These are phyloP conservation scores for Gelatoporia subvermispora DNA, from an alignment of 768 basidiomycete species.

Conservation along the genomic window DNA sequence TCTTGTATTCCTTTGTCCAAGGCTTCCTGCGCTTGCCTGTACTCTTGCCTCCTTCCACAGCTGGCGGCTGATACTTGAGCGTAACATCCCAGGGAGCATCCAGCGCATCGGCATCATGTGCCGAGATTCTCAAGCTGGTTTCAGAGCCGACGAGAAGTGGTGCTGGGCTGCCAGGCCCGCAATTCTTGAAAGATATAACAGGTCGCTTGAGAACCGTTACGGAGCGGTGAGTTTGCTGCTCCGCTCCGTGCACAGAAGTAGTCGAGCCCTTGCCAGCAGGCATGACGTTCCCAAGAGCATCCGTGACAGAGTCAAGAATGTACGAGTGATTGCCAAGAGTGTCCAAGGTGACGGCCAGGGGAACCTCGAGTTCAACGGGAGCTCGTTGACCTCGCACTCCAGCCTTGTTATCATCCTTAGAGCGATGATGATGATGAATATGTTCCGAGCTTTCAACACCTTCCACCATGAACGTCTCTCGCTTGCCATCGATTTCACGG, in stretches of 20 bases:
- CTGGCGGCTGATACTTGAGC: conserved; percentile 55
- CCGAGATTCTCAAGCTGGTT: conserved; percentile 47
- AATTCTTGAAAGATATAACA: conserved; percentile 65
- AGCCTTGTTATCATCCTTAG: conserved; percentile 15
- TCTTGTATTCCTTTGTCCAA: conserved; percentile 61
- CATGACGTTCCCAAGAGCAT: conserved; percentile 76
- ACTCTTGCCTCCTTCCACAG: conserved; percentile 29
- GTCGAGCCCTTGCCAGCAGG: conserved; percentile 9
- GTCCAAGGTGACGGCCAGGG: conserved; percentile 60
- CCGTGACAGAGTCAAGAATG: conserved; percentile 76
- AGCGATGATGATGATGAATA: conserved; percentile 12
- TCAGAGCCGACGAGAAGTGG: conserved; percentile 70
- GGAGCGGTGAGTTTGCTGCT: conserved; percentile 50
- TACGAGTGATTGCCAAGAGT: conserved; percentile 66
- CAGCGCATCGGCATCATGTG: conserved; percentile 51
- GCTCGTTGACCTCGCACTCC: conserved; percentile 19
- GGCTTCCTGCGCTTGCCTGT: conserved; percentile 42
- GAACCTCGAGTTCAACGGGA: conserved; percentile 61
- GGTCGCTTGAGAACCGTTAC: conserved; percentile 71
- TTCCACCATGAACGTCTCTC: conserved; percentile 74
- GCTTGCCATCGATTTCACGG: conserved; percentile 58
- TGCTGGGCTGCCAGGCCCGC: conserved; percentile 64
- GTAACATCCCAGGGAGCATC: conserved; percentile 67
- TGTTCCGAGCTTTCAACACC: conserved; percentile 67
- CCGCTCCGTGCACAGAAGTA: conserved; percentile 14